Conservation (phyloP, 352 stramenopile species). For the Hyphochytrium catenoides region DNA sequence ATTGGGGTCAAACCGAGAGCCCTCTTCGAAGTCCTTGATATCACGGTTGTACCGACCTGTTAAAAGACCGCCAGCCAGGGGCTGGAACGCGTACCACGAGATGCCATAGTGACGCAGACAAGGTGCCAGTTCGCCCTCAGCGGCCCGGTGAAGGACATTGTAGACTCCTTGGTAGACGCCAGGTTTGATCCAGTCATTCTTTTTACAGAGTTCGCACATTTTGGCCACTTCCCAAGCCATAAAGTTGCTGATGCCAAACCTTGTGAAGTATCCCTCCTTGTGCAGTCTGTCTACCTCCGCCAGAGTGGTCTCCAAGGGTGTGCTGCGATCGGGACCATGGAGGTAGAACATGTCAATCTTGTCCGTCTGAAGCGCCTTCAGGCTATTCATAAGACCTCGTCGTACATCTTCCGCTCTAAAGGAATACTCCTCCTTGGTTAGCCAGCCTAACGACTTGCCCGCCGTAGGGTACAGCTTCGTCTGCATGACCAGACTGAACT, state of each 20-base stretch:
- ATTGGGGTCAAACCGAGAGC: slow-evolving; percentile 2
- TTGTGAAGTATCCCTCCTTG: slow-evolving; percentile 3
- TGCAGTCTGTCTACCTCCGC: slow-evolving; percentile 1
- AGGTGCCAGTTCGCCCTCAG: not conserved
- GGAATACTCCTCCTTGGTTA: too few relatives aligned
- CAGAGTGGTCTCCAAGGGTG: not conserved
- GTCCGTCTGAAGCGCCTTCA: too few relatives aligned
- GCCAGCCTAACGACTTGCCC: too few relatives aligned
- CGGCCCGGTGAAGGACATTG: slow-evolving; percentile 1
- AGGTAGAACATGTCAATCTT: slow-evolving; percentile 2
- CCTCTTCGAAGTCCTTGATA: not conserved
- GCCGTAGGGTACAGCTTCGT: too few relatives aligned
- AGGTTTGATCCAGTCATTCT: slow-evolving; percentile 2
- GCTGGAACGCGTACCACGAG: not conserved
- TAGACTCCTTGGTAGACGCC: slow-evolving; percentile 2
- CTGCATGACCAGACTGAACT: too few relatives aligned
- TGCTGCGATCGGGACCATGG: slow-evolving; percentile 1
- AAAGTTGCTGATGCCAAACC: slow-evolving; percentile 2
- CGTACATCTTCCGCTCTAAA: too few relatives aligned
- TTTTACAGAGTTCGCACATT: not conserved
- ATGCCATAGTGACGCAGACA: not conserved
- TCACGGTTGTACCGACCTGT: slow-evolving; percentile 1
- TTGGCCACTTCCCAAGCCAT: not conserved
- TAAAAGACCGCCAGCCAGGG: slow-evolving; percentile 1
- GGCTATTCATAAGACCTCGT: too few relatives aligned